Conservation (phyloP, 2,329 filamentous ascomycete genomes). For the Didymella segeticola region DNA sequence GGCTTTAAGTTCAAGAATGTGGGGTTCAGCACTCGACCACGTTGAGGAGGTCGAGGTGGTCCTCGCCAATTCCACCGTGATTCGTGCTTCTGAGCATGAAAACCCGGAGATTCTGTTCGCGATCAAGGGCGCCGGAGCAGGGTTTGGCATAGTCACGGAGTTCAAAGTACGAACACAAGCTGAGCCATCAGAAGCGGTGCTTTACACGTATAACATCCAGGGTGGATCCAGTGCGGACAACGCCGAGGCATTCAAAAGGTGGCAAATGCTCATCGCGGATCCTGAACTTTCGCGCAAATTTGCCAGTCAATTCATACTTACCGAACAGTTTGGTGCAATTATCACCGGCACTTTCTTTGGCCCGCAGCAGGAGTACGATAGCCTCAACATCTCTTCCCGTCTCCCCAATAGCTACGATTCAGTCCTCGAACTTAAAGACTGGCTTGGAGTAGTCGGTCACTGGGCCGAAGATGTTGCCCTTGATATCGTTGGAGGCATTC, state of each 20-base stretch:
- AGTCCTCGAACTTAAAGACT: conserved; percentile 39
- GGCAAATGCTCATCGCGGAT: conserved; percentile 45
- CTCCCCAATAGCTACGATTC: conserved; percentile 33
- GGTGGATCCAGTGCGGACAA: conserved; percentile 31
- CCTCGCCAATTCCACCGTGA: conserved; percentile 48
- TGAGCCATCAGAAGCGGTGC: conserved; percentile 40
- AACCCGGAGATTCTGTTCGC: conserved; percentile 54
- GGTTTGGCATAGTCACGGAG: conserved; percentile 53
- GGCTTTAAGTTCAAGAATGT: too few relatives aligned
- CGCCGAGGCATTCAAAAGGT: conserved; percentile 44
- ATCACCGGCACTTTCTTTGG: conserved; percentile 47
- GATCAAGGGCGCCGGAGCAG: conserved; percentile 51
- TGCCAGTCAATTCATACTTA: conserved; percentile 41
- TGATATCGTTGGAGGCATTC: conserved; percentile 37
- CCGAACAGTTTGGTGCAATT: conserved; percentile 37
- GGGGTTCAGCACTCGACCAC: conserved; percentile 45
- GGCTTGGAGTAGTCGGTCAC: conserved; percentile 43
- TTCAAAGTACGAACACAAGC: conserved; percentile 48
- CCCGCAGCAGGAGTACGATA: conserved; percentile 40
- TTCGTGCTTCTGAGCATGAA: conserved; percentile 46
- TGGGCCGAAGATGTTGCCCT: conserved; percentile 44
- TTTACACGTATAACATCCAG: conserved; percentile 44
- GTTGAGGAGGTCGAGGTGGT: conserved; percentile 48
- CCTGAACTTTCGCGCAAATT: conserved; percentile 43
- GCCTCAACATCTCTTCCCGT: conserved; percentile 38